phyloP scores from a whole-genome alignment of 345 rosid species.

The Salix purpurea region DNA sequence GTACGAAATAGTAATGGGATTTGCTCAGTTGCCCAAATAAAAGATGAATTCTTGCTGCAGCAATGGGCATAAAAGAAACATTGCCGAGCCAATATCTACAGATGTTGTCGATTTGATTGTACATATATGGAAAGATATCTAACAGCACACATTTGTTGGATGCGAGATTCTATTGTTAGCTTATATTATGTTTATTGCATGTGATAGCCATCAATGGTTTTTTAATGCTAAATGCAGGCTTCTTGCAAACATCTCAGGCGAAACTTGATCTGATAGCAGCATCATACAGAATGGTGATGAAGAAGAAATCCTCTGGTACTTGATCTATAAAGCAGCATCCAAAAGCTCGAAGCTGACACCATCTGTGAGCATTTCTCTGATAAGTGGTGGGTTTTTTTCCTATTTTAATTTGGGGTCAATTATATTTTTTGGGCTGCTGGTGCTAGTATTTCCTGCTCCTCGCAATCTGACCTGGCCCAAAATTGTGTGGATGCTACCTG shows the following conservation, averaged over 20 bases:
- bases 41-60: neutral
- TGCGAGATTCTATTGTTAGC: neutral
- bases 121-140: neutral
- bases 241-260: slow-evolving; percentile 78
- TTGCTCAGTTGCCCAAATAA: neutral
- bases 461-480: too few species aligned
- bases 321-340: slow-evolving; percentile 74
- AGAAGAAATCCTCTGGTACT: slow-evolving; percentile 66
- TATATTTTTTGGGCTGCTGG: too few species aligned
- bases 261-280: slow-evolving; percentile 46
- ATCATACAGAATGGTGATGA: slow-evolving; percentile 49
- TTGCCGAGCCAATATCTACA: neutral
- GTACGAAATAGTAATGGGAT: neutral
- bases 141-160: neutral
- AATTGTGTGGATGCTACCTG: too few species aligned
- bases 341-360: slow-evolving; percentile 75
- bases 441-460: too few species aligned
- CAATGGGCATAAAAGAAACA: neutral
- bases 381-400: too few species aligned
- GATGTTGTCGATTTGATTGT: neutral
- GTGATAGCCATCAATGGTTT: neutral
- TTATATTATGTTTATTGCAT: slow-evolving; percentile 1
- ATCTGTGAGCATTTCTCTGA: slow-evolving; percentile 15
- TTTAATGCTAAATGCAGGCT: too few species aligned
- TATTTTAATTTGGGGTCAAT: too few species aligned